phyloP scores from a whole-genome alignment of 2,329 filamentous ascomycete species.

The Monosporascus sp. region DNA sequence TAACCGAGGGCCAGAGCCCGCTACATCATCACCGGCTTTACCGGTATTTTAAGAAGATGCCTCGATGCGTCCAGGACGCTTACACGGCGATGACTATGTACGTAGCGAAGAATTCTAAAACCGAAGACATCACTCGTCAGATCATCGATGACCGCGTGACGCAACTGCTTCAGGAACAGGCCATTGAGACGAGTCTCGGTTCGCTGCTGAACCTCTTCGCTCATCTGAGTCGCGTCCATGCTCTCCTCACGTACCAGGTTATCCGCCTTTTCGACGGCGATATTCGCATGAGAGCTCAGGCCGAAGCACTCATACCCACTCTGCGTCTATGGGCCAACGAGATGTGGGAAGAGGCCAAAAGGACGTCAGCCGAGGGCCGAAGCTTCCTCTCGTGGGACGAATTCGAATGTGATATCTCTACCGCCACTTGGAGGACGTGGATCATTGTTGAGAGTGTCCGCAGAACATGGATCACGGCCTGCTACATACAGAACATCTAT shows the following conservation, averaged over 20 bases:
- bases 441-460: slow-evolving; percentile 26
- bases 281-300: slow-evolving; percentile 26
- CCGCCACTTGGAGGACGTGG: slow-evolving; percentile 21
- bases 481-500: slow-evolving; percentile 20
- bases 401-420: too few species aligned
- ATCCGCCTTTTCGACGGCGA: slow-evolving; percentile 32
- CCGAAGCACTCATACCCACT: slow-evolving; percentile 25
- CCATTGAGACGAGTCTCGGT: slow-evolving; percentile 8
- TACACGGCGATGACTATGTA: slow-evolving; percentile 20
- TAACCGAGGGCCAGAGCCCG: slow-evolving; percentile 14
- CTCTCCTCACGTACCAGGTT: slow-evolving; percentile 26
- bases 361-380: not conserved
- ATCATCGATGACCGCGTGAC: slow-evolving; percentile 20
- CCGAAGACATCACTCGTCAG: slow-evolving; percentile 9
- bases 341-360: slow-evolving; percentile 14
- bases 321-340: slow-evolving; percentile 19
- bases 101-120: slow-evolving; percentile 10
- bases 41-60: slow-evolving; percentile 12
- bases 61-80: slow-evolving; percentile 21
- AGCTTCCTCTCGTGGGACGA: too few species aligned
- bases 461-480: slow-evolving; percentile 21
- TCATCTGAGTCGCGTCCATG: slow-evolving; percentile 19
- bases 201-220: slow-evolving; percentile 9
- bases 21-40: slow-evolving; percentile 21
- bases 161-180: slow-evolving; percentile 19